These are phyloP conservation scores for Dysphania ambrosioides DNA, from an alignment of 148 eudicot genomes.

Conservation along the genomic window DNA sequence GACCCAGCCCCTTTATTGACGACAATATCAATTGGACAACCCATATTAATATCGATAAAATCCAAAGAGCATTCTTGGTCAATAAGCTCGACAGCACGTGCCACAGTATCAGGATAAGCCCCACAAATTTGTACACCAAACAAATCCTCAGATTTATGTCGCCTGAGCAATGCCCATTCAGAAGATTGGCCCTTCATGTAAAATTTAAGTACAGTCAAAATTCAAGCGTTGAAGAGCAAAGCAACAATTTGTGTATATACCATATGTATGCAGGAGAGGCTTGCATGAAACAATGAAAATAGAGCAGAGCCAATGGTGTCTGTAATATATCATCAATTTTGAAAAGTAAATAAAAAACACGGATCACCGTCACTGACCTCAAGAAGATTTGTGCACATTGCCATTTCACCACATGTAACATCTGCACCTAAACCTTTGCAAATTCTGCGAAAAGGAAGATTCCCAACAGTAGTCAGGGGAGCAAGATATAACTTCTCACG, in stretches of 20 bases:
- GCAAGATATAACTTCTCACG: conserved; percentile 89
- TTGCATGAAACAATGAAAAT: neutral
- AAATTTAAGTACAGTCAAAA: neutral
- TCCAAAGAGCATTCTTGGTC: conserved; percentile 85
- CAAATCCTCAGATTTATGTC: conserved; percentile 87
- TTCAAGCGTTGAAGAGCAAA: neutral
- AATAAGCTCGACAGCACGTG: conserved; percentile 91
- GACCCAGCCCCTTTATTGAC: conserved; percentile 97
- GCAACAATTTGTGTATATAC: neutral
- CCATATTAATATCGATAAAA: conserved; percentile 97
- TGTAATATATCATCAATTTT: neutral
- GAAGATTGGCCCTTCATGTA: conserved; percentile 85
- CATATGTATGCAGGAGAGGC: neutral
- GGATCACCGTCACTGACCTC: conserved; percentile 51
- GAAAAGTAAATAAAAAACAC: neutral
- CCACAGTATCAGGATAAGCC: conserved; percentile 93
- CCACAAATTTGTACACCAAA: conserved; percentile 99
- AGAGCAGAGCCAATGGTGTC: neutral
- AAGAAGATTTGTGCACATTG: conserved; percentile 98
- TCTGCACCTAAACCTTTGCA: conserved; percentile 96
- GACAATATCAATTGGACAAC: conserved; percentile 95
- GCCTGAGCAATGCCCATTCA: conserved; percentile 97
- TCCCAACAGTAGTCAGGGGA: conserved; percentile 95
- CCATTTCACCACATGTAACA: conserved; percentile 99
- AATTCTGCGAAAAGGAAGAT: conserved; percentile 89